These are phyloP conservation scores for Alternaria consortialis DNA, from an alignment of 2,329 filamentous ascomycete genomes.

Conservation along the genomic window DNA sequence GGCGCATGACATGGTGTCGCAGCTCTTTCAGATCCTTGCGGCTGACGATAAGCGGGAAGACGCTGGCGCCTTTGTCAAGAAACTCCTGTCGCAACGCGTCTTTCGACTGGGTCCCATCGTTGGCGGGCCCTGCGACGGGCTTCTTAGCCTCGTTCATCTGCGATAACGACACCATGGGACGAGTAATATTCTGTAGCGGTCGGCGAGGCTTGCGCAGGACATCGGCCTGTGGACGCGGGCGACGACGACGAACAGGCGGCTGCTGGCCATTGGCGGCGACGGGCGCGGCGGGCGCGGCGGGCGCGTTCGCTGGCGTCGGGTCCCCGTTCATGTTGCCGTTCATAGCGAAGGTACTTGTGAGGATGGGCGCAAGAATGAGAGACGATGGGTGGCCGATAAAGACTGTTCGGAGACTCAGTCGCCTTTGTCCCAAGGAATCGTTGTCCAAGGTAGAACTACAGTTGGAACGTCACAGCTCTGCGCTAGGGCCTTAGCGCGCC, in stretches of 20 bases:
- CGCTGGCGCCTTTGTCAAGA: conserved; percentile 35
- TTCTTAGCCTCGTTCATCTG: conserved; percentile 43
- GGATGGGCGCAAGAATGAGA: conserved; percentile 34
- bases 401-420: conserved; percentile 15
- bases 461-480: conserved; percentile 27
- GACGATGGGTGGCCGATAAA: conserved; percentile 38
- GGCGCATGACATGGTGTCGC: conserved; percentile 86
- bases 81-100: conserved; percentile 41
- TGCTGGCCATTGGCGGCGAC: conserved; percentile 44
- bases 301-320: conserved; percentile 27
- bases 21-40: conserved; percentile 82
- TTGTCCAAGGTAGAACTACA: conserved; percentile 9
- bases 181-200: conserved; percentile 47
- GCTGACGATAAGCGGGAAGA: conserved; percentile 76
- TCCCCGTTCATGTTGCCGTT: conserved; percentile 34
- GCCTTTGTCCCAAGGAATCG: conserved; percentile 15
- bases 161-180: conserved; percentile 44
- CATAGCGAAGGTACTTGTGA: conserved; percentile 23
- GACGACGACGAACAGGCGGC: conserved; percentile 43
- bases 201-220: conserved; percentile 47
- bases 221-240: conserved; percentile 47
- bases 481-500: conserved; percentile 17
- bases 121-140: conserved; percentile 15
- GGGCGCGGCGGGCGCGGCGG: conserved; percentile 40
- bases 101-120: conserved; percentile 24